Evolutionary conservation across 305 asterid genomes (phyloP), one percentile per base, ranked within the genome.

Genomic region (Plantago rigida): DNA sequence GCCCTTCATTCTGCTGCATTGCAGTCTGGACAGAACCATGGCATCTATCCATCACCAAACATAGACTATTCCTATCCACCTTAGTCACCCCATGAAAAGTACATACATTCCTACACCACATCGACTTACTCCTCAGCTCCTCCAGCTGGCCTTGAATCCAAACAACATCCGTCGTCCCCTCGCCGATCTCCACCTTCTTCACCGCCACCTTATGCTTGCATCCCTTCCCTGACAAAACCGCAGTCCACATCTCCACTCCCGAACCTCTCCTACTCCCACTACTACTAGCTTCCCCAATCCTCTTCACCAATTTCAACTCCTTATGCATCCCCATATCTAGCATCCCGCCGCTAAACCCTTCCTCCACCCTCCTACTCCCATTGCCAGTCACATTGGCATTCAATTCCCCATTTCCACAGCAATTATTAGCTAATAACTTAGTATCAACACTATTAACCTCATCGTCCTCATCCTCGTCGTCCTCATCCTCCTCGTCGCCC

Each of bases 51-150:
- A 86, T 83, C 58, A 92, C 87, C 77, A 92, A 73, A 68, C 89
- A 88, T 65, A 92, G 78, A 75, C 84, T 80, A 51, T 74, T 71
- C 28, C 69, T 76, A 14, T 77, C 90, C 71, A 86, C 52, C 79
- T 80, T 84, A 9, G 74, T 81, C 6, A 80, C 83, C 50, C 99
- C 99, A 58, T 92, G 99, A 60, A 92, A 92, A 65, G 93, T 80
- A 76, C 96, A 92, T 45, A 92, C 95, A 78, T 86, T 92, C 56
- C 95, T 75, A 71, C 99, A 92, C 96, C 96, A 92, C 94, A 86
- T 84, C 0, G 96, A 80, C 65, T 84, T 83, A 74, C 91, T 77
- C 81, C 84, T 84, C 74, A 92, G 71, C 74, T 75, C 94, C 73
- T 92, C 96, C 75, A 92, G 78, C 74, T 84, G 85, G 51, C 87